A percentile compares a stretch with the other conserved stretches of the same genome.
These are phyloP conservation scores for Hericium alpestre DNA, from an alignment of 768 basidiomycete species.

Conservation along the genomic window DNA sequence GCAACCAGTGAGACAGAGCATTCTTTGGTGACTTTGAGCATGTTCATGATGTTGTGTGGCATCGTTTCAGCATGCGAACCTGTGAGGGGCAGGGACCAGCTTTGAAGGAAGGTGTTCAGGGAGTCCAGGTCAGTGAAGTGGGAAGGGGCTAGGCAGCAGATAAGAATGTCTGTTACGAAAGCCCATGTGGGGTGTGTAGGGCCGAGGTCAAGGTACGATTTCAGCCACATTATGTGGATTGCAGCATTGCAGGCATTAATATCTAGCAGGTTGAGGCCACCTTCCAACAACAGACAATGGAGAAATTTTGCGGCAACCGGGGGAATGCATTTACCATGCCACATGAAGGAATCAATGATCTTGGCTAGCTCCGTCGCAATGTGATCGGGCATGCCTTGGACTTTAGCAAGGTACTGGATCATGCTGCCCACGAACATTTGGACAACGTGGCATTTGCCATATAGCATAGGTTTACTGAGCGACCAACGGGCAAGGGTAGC, in stretches of 20 bases:
- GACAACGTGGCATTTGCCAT: conserved; percentile 11
- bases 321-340: neutral
- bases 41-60: neutral
- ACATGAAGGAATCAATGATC: conserved; percentile 10
- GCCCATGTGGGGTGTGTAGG: conserved; percentile 6
- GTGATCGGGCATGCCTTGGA: conserved; percentile 18
- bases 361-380: neutral
- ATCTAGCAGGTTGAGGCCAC: conserved; percentile 6
- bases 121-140: neutral
- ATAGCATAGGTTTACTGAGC: conserved; percentile 2
- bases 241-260: conserved; percentile 5
- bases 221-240: conserved; percentile 6
- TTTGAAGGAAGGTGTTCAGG: conserved; percentile 4
- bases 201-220: conserved; percentile 2
- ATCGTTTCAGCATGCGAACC: neutral
- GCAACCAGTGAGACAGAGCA: neutral
- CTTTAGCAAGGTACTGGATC: conserved; percentile 18
- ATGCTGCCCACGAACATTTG: conserved; percentile 16
- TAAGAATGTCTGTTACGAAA: neutral
- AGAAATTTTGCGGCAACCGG: neutral
- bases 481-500: neutral
- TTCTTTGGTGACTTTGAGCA: conserved; percentile 1
- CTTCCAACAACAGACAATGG: neutral
- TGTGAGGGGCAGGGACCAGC: neutral
- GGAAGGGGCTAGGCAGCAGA: neutral